Conservation (phyloP, 2,329 filamentous ascomycete species). For the Claviceps maximensis region DNA sequence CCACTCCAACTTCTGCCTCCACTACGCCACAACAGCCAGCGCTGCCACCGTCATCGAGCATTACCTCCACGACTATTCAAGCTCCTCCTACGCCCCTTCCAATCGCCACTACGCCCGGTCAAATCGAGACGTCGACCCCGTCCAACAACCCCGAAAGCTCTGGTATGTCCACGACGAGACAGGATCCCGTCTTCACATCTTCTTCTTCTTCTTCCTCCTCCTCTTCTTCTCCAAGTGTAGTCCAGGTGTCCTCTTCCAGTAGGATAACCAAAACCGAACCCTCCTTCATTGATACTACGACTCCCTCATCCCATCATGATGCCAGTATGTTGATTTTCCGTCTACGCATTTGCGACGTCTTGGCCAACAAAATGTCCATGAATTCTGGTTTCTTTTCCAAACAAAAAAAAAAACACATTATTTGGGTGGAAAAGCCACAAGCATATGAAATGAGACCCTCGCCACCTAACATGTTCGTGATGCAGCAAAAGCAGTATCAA, state of each 20-base stretch:
- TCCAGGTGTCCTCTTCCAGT: constrained; percentile 17
- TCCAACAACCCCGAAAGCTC: constrained; percentile 8
- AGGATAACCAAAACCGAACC: constrained; percentile 13
- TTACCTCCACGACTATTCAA: constrained; percentile 5
- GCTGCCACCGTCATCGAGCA: neutral
- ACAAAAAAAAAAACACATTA: no score
- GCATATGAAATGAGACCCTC: neutral
- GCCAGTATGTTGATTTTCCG: constrained; percentile 16
- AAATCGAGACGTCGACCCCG: constrained; percentile 2
- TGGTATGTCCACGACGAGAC: constrained; percentile 16
- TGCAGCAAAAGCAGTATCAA: neutral
- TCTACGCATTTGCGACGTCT: neutral
- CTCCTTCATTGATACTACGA: constrained; percentile 3
- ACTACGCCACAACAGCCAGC: neutral
- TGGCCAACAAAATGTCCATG: neutral
- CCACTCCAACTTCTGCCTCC: neutral
- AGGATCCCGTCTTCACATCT: constrained; percentile 18
- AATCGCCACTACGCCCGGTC: neutral
- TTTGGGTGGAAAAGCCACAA: neutral
- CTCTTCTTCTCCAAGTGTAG: constrained; percentile 14
- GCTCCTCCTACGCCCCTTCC: neutral
- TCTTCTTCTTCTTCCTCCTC: constrained; percentile 5
- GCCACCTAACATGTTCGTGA: neutral
- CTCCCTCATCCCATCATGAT: constrained; percentile 10
- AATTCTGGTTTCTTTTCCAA: neutral